A percentile compares a stretch with the other conserved stretches of the same genome.
Evolutionary conservation across 345 rosid genomes (phyloP).

Genomic region (Mallotus nudiflorus): DNA sequence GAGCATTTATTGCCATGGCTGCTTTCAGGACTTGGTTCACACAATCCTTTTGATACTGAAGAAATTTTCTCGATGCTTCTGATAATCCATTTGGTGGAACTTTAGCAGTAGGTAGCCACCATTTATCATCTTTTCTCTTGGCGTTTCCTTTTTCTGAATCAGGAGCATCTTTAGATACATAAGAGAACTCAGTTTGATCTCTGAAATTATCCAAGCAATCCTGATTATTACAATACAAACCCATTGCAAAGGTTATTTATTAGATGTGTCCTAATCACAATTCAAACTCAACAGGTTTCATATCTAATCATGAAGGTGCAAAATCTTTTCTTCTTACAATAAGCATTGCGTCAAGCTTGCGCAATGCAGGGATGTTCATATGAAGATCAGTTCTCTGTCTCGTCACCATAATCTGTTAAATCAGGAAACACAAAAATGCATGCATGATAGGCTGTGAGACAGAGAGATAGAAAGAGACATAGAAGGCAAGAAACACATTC

Average conservation of each 20-base stretch:
- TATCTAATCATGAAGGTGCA: neutral
- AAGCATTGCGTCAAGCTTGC: slow-evolving; percentile 94
- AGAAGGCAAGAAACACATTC: neutral
- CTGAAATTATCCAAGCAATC: slow-evolving; percentile 81
- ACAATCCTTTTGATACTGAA: slow-evolving; percentile 78
- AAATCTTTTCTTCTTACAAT: slow-evolving; percentile 50
- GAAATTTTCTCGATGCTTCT: slow-evolving; percentile 60
- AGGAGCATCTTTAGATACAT: slow-evolving; percentile 63
- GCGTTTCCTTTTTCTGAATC: slow-evolving; percentile 51
- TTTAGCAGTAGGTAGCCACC: slow-evolving; percentile 87
- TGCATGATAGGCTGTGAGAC: neutral
- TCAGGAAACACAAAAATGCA: neutral
- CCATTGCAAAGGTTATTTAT: neutral
- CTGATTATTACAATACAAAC: slow-evolving; percentile 28
- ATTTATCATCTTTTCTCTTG: slow-evolving; percentile 71
- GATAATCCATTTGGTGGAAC: slow-evolving; percentile 79
- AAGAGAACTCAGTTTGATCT: slow-evolving; percentile 65
- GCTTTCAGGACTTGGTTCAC: slow-evolving; percentile 93
- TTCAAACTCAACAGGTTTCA: neutral
- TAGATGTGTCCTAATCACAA: neutral
- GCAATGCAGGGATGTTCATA: slow-evolving; percentile 88
- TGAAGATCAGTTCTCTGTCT: slow-evolving; percentile 81
- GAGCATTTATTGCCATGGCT: slow-evolving; percentile 94
- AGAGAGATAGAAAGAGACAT: neutral
- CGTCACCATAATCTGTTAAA: slow-evolving; percentile 73